These are phyloP conservation scores for Peniophora sp. DNA, from an alignment of 1,284 basidiomycete genomes.

Conservation along the genomic window DNA sequence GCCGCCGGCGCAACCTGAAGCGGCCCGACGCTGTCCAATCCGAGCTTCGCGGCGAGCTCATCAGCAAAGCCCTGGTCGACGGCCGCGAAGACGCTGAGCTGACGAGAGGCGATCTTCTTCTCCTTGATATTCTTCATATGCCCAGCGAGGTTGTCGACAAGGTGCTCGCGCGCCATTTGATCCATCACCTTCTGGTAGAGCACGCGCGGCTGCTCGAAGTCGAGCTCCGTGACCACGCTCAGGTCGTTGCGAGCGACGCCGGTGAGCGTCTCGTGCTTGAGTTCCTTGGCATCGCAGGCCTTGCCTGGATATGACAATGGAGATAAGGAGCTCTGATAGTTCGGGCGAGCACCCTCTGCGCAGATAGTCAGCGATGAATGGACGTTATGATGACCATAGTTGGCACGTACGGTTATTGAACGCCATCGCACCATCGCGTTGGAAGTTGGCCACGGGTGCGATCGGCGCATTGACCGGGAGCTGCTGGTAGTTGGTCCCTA, in stretches of 20 bases:
- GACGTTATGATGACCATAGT: too few relatives aligned
- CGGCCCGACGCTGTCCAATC: constrained; percentile 49
- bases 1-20: constrained; percentile 56
- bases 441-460: constrained; percentile 78
- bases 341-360: constrained; percentile 65
- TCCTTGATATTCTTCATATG: constrained; percentile 67
- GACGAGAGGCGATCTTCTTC: constrained; percentile 54
- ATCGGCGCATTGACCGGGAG: constrained; percentile 82
- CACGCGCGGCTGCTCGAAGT: constrained; percentile 86
- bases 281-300: constrained; percentile 27
- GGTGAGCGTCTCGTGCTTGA: constrained; percentile 69
- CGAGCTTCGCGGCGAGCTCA: constrained; percentile 68
- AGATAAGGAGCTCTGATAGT: constrained; percentile 74
- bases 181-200: constrained; percentile 77
- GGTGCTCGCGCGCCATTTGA: constrained; percentile 58
- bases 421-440: constrained; percentile 61
- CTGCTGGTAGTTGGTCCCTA: constrained; percentile 83
- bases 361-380: too few relatives aligned
- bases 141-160: constrained; percentile 70
- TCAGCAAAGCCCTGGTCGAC: constrained; percentile 68
- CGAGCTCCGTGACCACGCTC: constrained; percentile 73
- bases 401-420: constrained; percentile 46
- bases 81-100: constrained; percentile 76
- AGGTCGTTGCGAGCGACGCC: constrained; percentile 71
- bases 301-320: constrained; percentile 48